A percentile compares a stretch with the other conserved stretches of the same genome.
Evolutionary conservation across 345 rosid genomes (phyloP).

Genomic region (Citropsis articulata): DNA sequence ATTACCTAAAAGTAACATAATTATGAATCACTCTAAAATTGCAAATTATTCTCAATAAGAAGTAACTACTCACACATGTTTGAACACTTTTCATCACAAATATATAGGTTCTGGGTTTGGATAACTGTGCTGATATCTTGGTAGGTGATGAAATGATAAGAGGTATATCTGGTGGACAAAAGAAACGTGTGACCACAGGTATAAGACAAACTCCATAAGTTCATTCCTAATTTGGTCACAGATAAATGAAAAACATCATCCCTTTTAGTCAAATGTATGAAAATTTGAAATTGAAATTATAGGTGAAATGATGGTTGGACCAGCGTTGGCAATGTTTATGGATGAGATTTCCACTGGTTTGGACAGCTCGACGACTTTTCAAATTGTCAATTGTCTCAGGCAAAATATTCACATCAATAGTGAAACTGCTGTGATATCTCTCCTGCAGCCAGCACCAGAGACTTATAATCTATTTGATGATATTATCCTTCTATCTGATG

Average conservation of each 20-base stretch:
- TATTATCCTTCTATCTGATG: slow-evolving; percentile 61
- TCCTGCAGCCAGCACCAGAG: slow-evolving; percentile 82
- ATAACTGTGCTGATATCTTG: slow-evolving; percentile 58
- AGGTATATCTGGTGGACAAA: slow-evolving; percentile 74
- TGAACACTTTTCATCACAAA: too few relatives aligned
- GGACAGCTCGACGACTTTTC: slow-evolving; percentile 72
- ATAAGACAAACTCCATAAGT: neutral
- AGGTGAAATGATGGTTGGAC: slow-evolving; percentile 82
- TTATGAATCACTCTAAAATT: neutral
- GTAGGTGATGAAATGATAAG: slow-evolving; percentile 59
- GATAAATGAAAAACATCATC: neutral
- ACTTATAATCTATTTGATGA: slow-evolving; percentile 74
- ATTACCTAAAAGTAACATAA: slow-evolving; percentile 47
- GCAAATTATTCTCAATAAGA: neutral
- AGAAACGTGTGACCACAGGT: slow-evolving; percentile 67
- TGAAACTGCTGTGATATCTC: slow-evolving; percentile 64
- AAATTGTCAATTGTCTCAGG: slow-evolving; percentile 58
- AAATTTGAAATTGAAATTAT: neutral
- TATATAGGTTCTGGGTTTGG: slow-evolving; percentile 54
- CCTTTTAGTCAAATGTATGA: neutral
- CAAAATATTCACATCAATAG: slow-evolving; percentile 49
- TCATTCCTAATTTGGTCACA: neutral
- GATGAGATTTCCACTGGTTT: slow-evolving; percentile 80
- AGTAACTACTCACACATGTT: neutral
- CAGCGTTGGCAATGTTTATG: slow-evolving; percentile 59